Evolutionary conservation across 1,139 yeast genomes (phyloP).

Genomic region (Arxiozyma slooffiae): DNA sequence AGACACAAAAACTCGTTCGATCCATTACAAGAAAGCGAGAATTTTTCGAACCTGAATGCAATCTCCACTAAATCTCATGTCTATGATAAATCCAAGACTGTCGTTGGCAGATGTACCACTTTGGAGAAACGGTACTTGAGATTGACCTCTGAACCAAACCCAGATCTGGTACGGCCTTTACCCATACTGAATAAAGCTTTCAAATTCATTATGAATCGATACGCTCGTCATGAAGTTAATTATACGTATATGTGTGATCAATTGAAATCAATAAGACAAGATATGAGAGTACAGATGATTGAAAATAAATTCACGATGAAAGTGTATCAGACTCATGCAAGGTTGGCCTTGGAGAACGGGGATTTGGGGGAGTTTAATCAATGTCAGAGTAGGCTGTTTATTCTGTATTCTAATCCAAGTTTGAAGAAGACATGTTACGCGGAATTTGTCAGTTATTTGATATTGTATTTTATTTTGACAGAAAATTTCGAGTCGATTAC

Average conservation of each 20-base stretch:
- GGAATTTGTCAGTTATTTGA: constrained; percentile 67
- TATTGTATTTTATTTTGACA: constrained; percentile 74
- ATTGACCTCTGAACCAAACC: constrained; percentile 86
- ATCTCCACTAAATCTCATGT: constrained; percentile 26
- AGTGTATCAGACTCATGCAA: constrained; percentile 81
- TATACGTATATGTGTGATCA: constrained; percentile 82
- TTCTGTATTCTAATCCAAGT: constrained; percentile 41
- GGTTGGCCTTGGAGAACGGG: constrained; percentile 69
- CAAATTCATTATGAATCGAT: constrained; percentile 45
- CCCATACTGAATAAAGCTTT: constrained; percentile 50
- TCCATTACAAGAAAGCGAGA: constrained; percentile 21
- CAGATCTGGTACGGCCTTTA: constrained; percentile 70
- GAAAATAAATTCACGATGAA: constrained; percentile 64
- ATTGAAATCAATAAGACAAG: constrained; percentile 85
- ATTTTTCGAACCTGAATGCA: constrained; percentile 27
- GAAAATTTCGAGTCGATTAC: constrained; percentile 41
- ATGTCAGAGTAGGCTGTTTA: constrained; percentile 73
- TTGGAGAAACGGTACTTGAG: constrained; percentile 75
- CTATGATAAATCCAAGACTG: constrained; percentile 30
- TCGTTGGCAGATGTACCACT: constrained; percentile 56
- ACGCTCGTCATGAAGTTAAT: constrained; percentile 40
- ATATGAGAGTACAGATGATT: constrained; percentile 83
- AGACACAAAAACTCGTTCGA: constrained; percentile 7
- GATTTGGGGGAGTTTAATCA: constrained; percentile 95
- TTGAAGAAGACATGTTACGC: constrained; percentile 35